phyloP scores from a whole-genome alignment of 192 early-diverging fungal genomes.

The Spizellomyces punctatus region DNA sequence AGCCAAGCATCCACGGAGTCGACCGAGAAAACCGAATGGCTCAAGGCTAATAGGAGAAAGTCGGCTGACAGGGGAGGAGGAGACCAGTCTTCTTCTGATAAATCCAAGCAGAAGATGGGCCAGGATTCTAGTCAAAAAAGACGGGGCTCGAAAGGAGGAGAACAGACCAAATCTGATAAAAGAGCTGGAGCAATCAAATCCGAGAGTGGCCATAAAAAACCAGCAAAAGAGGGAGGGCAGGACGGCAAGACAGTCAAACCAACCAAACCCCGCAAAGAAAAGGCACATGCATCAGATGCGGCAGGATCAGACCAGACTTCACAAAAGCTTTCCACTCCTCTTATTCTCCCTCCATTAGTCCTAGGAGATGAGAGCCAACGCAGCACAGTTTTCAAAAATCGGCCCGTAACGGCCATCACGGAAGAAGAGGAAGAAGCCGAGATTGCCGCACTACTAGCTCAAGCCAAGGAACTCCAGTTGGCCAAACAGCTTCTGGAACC shows the following conservation, averaged over 20 bases:
- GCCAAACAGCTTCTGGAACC: not conserved
- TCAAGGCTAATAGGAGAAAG: not conserved
- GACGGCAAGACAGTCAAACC: not conserved
- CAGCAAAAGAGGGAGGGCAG: not conserved
- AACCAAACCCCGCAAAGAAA: not conserved
- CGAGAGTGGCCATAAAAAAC: too few relatives aligned
- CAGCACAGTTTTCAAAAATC: not conserved
- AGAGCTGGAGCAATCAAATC: not conserved
- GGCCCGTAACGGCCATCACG: not conserved
- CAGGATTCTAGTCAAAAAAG: not conserved
- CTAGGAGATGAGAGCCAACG: not conserved
- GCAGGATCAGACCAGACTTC: not conserved
- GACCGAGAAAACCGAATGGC: not conserved
- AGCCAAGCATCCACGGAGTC: not conserved
- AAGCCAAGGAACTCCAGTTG: not conserved
- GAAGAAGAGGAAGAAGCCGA: not conserved
- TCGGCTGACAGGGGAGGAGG: not conserved
- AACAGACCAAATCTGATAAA: not conserved
- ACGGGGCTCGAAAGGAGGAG: not conserved
- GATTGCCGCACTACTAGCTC: not conserved
- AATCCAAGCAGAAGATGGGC: not conserved
- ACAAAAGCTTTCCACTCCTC: not conserved
- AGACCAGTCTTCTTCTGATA: not conserved
- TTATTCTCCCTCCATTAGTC: not conserved
- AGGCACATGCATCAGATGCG: not conserved